phyloP scores from a whole-genome alignment of 169 alveolate species.

The Plasmodium fragile region DNA sequence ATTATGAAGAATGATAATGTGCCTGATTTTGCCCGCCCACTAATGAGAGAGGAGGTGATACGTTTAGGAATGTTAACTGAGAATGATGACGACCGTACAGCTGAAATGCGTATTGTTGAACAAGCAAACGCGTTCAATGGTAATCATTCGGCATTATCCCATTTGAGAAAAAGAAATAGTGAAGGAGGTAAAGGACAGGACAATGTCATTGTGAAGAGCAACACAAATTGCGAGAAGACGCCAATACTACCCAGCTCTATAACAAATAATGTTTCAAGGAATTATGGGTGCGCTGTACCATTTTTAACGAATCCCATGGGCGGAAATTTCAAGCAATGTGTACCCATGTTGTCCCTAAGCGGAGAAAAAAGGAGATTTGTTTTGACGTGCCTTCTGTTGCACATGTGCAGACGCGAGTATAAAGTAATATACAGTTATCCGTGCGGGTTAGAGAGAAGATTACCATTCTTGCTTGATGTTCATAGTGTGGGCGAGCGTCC shows the following conservation, averaged over 20 bases:
- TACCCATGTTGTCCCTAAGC: neutral
- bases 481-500: neutral
- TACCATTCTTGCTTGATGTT: neutral
- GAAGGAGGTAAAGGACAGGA: neutral
- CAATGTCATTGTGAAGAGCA: neutral
- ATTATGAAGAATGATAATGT: neutral
- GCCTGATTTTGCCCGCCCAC: neutral
- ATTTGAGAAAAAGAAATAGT: neutral
- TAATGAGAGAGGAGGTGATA: neutral
- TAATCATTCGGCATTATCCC: neutral
- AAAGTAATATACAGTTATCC: neutral
- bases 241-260: neutral
- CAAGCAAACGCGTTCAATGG: neutral
- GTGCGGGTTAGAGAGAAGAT: neutral
- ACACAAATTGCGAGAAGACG: neutral
- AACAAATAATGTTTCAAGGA: neutral
- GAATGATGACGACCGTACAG: neutral
- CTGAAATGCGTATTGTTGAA: neutral
- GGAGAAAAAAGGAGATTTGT: neutral
- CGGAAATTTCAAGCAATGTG: neutral
- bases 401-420: neutral
- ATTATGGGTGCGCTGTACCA: neutral
- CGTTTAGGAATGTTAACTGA: neutral
- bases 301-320: neutral
- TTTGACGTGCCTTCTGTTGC: neutral